These are phyloP conservation scores for Calocybe indica DNA, from an alignment of 768 basidiomycete genomes.

Conservation along the genomic window DNA sequence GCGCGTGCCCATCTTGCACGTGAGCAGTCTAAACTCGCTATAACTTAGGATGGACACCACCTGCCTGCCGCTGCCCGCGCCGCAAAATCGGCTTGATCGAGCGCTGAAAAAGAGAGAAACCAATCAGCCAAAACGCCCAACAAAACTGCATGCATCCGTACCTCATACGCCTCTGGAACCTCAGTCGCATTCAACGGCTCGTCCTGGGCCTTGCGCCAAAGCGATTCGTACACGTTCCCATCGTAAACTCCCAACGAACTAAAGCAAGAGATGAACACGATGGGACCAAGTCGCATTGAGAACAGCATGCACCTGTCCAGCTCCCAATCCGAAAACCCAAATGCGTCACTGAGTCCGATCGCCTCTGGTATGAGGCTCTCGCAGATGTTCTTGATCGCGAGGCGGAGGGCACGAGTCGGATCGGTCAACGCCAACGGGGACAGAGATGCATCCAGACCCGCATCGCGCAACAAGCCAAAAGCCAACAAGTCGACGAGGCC, in stretches of 20 bases:
- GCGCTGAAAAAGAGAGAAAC: slow-evolving; percentile 18
- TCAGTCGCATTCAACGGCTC: slow-evolving; percentile 56
- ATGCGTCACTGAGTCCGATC: slow-evolving; percentile 66
- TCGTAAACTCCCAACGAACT: slow-evolving; percentile 60
- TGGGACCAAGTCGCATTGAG: not conserved
- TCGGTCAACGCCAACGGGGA: slow-evolving; percentile 21
- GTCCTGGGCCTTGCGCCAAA: slow-evolving; percentile 51
- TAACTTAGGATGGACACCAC: slow-evolving; percentile 23
- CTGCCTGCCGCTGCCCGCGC: slow-evolving; percentile 36
- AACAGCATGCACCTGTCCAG: slow-evolving; percentile 46
- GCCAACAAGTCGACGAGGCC: slow-evolving; percentile 56
- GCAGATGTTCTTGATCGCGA: slow-evolving; percentile 44
- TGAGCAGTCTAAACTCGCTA: slow-evolving; percentile 4
- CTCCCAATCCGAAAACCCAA: slow-evolving; percentile 73
- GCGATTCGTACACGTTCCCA: slow-evolving; percentile 62
- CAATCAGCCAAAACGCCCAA: not conserved
- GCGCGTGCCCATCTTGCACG: too few species aligned
- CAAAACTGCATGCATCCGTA: slow-evolving; percentile 16
- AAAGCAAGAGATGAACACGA: not conserved
- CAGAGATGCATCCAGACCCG: not conserved
- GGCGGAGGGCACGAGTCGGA: slow-evolving; percentile 41
- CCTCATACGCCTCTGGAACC: slow-evolving; percentile 52
- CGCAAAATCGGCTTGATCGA: slow-evolving; percentile 49
- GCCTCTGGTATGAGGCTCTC: slow-evolving; percentile 52
- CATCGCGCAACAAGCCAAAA: slow-evolving; percentile 36